Base-by-base conservation (phyloP, 1,284 basidiomycete species). In the Pseudozyma flocculosa region DNA sequence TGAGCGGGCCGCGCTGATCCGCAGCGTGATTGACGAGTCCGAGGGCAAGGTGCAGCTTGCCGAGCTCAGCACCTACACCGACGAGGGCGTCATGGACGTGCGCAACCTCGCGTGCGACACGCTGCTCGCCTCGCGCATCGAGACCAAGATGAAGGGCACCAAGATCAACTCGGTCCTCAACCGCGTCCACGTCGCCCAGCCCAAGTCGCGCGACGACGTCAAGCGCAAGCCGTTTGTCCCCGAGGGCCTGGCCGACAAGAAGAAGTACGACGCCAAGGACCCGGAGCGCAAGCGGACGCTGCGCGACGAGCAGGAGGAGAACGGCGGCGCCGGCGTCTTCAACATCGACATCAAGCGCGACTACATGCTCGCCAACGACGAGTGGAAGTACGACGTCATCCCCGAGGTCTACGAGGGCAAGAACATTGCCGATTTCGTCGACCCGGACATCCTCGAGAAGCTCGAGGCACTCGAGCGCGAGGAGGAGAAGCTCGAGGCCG, bases 341-440 rank as follows among this genome's bases (percentile, higher is more conserved):
- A 72, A 68, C 54, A 72, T 76, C 40, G 75, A 78, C 52, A 51
- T 76, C 57, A 76, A 76, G 70, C 92, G 90, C 83, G 85, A 90
- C 78, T 98, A 96, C 81, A 68, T 96, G 29, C 86, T 98, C 50
- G 84, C 86, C 38, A 87, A 96, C 77, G 87, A 90, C 45, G 88
- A 90, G 48, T 99, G 94, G 94, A 99, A 96, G 82, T 84, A 87
- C 82, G 94, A 99, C 78, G 84, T 86, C 67, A 89, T 98, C 22
- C 95, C 94, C 24, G 95, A 98, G 80, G 89, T 99, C 75, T 86
- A 91, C 86, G 86, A 97, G 67, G 95, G 94, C 81, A 97, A 97
- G 85, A 99, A 99, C 82, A 82, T 99, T 51, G 93, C 93, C 37
- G 94, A 99, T 83, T 98, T 99, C 72, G 89, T 98, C 80, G 95